Conservation (phyloP, 345 rosid genomes). For the Populus deltoides region DNA sequence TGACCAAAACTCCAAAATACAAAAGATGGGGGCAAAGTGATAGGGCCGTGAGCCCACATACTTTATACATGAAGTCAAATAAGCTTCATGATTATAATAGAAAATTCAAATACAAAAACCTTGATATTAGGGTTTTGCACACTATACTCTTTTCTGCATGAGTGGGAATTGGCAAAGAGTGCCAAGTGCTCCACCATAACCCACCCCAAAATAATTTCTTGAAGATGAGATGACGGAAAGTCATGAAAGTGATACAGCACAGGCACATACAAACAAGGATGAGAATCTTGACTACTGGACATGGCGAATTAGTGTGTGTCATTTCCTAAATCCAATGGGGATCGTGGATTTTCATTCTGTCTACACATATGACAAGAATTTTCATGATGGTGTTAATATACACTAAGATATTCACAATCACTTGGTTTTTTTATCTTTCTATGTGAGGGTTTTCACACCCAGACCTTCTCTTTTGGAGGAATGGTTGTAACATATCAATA, state of each 20-base stretch:
- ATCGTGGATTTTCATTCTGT: conserved; percentile 22
- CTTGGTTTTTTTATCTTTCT: too few relatives aligned
- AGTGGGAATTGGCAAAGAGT: not conserved
- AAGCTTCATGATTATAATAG: too few relatives aligned
- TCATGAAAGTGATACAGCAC: not conserved
- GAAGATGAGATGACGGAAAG: conserved; percentile 19
- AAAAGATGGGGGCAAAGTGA: too few relatives aligned
- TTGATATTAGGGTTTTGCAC: not conserved
- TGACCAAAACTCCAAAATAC: too few relatives aligned
- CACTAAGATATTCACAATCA: too few relatives aligned
- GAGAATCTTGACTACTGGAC: conserved; percentile 37
- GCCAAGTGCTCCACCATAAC: conserved; percentile 26
- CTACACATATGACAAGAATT: conserved; percentile 9
- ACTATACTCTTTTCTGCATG: not conserved
- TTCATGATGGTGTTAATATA: not conserved
- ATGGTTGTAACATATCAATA: not conserved
- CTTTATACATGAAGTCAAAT: too few relatives aligned
- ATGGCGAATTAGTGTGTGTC: conserved; percentile 3
- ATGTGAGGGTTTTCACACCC: not conserved
- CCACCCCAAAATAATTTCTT: not conserved
- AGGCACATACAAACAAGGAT: conserved; percentile 11
- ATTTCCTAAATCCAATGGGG: conserved; percentile 26
- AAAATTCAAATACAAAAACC: conserved; percentile 9
- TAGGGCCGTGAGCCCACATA: too few relatives aligned
- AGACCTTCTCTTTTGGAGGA: not conserved